These are phyloP conservation scores for Coemansia sp. DNA, from an alignment of 192 early-diverging fungal genomes.

Conservation along the genomic window DNA sequence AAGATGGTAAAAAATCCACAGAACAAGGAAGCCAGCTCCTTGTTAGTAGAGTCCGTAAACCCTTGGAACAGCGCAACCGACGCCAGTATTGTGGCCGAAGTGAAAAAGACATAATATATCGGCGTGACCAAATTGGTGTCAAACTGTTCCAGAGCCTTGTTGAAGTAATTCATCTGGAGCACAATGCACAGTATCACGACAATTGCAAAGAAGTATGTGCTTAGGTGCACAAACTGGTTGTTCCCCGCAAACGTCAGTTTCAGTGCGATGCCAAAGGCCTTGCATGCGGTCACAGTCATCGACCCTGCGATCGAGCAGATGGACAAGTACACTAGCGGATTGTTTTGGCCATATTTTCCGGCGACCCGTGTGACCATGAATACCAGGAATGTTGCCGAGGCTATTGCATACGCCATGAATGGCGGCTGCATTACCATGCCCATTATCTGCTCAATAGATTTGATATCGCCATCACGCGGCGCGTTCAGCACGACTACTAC, in stretches of 20 bases:
- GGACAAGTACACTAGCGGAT: constrained; percentile 85
- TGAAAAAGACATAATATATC: constrained; percentile 96
- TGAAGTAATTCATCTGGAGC: constrained; percentile 98
- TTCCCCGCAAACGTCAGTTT: constrained; percentile 90
- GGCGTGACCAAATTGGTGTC: constrained; percentile 87
- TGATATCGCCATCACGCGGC: constrained; percentile 77
- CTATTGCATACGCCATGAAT: constrained; percentile 77
- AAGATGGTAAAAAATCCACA: constrained; percentile 92
- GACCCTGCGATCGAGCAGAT: constrained; percentile 98
- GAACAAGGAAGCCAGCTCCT: constrained; percentile 80
- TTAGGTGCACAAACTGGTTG: constrained; percentile 88
- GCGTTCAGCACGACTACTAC: constrained; percentile 85
- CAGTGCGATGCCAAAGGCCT: constrained; percentile 90
- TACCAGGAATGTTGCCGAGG: constrained; percentile 63
- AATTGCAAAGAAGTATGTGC: constrained; percentile 84
- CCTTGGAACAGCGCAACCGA: constrained; percentile 89
- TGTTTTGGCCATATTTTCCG: constrained; percentile 73
- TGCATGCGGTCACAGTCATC: constrained; percentile 86
- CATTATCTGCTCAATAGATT: constrained; percentile 83
- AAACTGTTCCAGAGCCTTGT: constrained; percentile 92
- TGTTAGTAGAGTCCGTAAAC: constrained; percentile 67
- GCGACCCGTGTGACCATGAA: constrained; percentile 82
- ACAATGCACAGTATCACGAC: constrained; percentile 79
- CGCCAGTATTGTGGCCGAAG: constrained; percentile 87
- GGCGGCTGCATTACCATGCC: constrained; percentile 73